Evolutionary conservation across 2,329 filamentous ascomycete species (phyloP).

Genomic region (Cercospora zeina): DNA sequence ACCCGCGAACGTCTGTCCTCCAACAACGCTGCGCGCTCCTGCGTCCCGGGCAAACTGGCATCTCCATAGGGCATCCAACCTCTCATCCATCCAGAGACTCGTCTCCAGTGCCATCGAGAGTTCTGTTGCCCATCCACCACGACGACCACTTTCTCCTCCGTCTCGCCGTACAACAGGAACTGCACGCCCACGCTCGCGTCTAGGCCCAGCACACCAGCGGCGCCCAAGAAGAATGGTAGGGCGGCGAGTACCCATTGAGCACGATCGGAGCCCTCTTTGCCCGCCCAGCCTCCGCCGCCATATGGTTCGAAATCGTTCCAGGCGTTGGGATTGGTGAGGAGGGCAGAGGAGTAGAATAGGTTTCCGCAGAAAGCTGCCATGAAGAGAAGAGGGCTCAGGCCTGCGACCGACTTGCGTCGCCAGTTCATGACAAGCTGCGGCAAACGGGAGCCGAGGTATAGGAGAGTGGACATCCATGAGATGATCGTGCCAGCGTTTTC

Average conservation of each 20-base stretch:
- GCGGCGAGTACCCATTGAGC: constrained; percentile 59
- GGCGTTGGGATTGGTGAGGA: constrained; percentile 63
- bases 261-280: constrained; percentile 55
- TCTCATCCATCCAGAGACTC: constrained; percentile 65
- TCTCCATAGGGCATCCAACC: constrained; percentile 60
- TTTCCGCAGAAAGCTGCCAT: constrained; percentile 68
- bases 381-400: constrained; percentile 64
- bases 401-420: constrained; percentile 61
- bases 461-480: constrained; percentile 58
- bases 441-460: constrained; percentile 61
- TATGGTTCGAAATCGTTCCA: constrained; percentile 60
- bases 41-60: constrained; percentile 40
- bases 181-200: constrained; percentile 65
- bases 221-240: constrained; percentile 65
- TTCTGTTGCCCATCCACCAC: constrained; percentile 50
- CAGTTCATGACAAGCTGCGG: constrained; percentile 69
- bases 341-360: constrained; percentile 64
- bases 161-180: constrained; percentile 59
- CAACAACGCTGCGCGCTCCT: constrained; percentile 29
- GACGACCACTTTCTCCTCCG: constrained; percentile 50
- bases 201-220: constrained; percentile 62
- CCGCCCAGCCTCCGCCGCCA: constrained; percentile 60
- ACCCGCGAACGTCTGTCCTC: constrained; percentile 15
- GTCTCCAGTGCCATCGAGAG: constrained; percentile 50
- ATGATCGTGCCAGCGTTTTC: constrained; percentile 54